Evolutionary conservation across 2,329 filamentous ascomycete genomes (phyloP), one percentile per base, ranked within the genome.

Genomic region (Arthrobotrys entomopaga): DNA sequence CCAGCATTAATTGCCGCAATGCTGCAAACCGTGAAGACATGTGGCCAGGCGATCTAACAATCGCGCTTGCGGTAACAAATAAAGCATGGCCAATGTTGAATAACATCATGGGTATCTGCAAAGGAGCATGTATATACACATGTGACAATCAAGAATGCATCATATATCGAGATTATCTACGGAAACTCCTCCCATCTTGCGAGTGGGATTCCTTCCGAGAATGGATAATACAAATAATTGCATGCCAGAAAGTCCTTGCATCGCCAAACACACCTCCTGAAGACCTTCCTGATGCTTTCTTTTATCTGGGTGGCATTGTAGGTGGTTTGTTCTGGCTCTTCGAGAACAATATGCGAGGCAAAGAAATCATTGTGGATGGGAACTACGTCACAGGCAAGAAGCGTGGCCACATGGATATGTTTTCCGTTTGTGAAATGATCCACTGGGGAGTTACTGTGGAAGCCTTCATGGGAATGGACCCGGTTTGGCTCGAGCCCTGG

Each of bases 241-340:
- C 26, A 7, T 29, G 26, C 26, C 26, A 29, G 26, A 29, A 29
- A 29, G 7, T 29, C 26, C 26, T 29, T 7, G 26, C 26, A 7
- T 7, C 26, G 26, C 26, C 26, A 29, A 7, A 29, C 7, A 29
- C 26, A 29, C 26, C 26, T 7, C 3, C 7, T 7, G 26, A 29
- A 29, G 26, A 29, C 26, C 3, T 29, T 3, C 26, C 26, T 29
- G 26, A 29, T 7, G 26, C 26, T 7, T 29, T 29, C 26, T 29
- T 29, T 7, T 29, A 29, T 29, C 7, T 29, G 26, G 26, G 26
- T 29, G 20, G 2, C 10, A 48, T 49, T 3, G 29, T 56, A 11
- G 13, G 60, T 8, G 34, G 48, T 7, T n/a, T 67, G 13, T 59
- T 53, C 40, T 69, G 46, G 26, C 24, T 60, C 3, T 13, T 69